Evolutionary conservation across 1,284 basidiomycete species (phyloP).

Genomic region (Ustilago nuda): DNA sequence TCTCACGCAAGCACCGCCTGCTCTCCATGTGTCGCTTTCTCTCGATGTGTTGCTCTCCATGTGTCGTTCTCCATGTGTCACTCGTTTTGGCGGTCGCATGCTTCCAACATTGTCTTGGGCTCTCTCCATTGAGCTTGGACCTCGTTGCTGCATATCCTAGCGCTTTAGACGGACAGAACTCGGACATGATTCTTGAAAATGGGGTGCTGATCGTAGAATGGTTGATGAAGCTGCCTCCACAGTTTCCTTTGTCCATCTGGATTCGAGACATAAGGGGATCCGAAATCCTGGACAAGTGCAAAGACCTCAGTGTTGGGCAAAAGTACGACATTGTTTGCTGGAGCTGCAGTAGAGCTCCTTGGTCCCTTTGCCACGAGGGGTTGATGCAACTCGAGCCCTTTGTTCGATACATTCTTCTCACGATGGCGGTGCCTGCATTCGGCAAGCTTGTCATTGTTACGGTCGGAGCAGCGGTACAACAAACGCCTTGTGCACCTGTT

Average conservation of each 20-base stretch:
- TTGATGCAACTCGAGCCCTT: background rate
- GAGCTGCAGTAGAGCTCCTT: background rate
- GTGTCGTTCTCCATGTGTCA: background rate
- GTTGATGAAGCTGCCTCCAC: no score
- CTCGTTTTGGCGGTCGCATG: background rate
- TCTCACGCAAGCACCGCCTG: background rate
- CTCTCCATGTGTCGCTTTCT: background rate
- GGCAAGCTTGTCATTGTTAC: background rate
- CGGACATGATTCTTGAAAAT: background rate
- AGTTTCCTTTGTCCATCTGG: background rate
- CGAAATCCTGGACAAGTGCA: background rate
- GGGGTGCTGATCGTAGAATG: background rate
- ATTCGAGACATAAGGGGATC: background rate
- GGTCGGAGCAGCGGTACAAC: background rate
- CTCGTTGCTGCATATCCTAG: background rate
- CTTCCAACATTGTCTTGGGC: background rate
- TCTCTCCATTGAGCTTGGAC: background rate
- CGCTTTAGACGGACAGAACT: background rate
- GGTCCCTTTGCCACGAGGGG: constrained; percentile 6
- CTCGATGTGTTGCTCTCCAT: background rate
- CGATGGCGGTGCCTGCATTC: background rate
- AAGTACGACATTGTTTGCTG: background rate
- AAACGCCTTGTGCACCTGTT: no score
- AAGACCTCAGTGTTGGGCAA: background rate
- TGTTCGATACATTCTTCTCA: background rate